These are phyloP conservation scores for Stentor coeruleus DNA, from an alignment of 73 alveolate species.

Conservation along the genomic window DNA sequence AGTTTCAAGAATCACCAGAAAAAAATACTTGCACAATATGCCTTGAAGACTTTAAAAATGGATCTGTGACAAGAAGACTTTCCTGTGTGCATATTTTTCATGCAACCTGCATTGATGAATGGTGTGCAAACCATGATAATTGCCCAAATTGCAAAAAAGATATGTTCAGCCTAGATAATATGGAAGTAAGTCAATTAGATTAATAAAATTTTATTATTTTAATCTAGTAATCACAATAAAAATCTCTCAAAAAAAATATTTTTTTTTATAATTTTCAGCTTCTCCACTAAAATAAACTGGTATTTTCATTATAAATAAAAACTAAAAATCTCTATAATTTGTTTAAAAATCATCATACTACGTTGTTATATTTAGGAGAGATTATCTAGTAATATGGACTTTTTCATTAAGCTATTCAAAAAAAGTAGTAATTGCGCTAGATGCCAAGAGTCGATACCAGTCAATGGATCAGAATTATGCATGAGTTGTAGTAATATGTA, in stretches of 20 bases:
- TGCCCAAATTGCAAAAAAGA: constrained; percentile 3
- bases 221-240: no score
- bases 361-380: background rate
- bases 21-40: constrained; percentile 18
- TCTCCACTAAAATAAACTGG: no score
- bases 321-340: no score
- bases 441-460: background rate
- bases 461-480: background rate
- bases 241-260: no score
- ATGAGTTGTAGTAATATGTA: background rate
- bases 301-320: no score
- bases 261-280: no score
- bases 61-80: background rate
- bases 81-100: constrained; percentile 14
- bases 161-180: background rate
- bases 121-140: background rate
- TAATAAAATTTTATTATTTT: no score
- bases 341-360: background rate
- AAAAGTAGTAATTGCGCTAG: background rate
- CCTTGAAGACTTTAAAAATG: constrained; percentile 11
- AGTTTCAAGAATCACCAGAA: background rate
- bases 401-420: background rate
- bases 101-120: constrained; percentile 15
- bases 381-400: background rate
- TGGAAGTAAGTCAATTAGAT: background rate